These are phyloP conservation scores for Fusarium proliferatum DNA, from an alignment of 2,329 filamentous ascomycete genomes.

Conservation along the genomic window DNA sequence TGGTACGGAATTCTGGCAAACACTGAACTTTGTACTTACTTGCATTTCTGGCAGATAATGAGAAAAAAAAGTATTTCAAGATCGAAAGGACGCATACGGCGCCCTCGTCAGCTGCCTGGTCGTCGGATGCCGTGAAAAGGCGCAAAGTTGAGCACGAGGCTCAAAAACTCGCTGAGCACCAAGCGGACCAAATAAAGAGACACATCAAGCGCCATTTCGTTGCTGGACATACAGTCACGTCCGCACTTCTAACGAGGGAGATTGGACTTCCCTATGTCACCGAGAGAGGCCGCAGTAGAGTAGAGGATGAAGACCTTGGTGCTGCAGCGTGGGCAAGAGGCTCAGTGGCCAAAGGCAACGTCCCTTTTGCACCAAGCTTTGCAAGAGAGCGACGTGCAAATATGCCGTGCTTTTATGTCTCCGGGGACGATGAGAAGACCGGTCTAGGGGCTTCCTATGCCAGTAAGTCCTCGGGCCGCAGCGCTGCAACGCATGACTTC, in stretches of 20 bases:
- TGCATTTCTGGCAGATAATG: constrained; percentile 54
- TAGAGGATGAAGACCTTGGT: constrained; percentile 41
- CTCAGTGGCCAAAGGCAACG: constrained; percentile 53
- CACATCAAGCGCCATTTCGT: constrained; percentile 54
- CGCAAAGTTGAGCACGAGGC: constrained; percentile 60
- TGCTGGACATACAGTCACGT: constrained; percentile 50
- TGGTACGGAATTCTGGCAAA: constrained; percentile 50
- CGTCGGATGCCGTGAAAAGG: constrained; percentile 67
- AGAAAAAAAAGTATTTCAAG: constrained; percentile 75
- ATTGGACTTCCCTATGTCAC: constrained; percentile 25
- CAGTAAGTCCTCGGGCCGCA: constrained; percentile 50
- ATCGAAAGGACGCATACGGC: constrained; percentile 69
- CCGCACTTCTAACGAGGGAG: constrained; percentile 46
- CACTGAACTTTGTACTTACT: background rate
- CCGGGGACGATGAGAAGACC: constrained; percentile 52
- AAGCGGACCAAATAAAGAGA: constrained; percentile 48
- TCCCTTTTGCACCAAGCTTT: constrained; percentile 50
- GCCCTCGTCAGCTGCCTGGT: constrained; percentile 63
- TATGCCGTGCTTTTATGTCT: constrained; percentile 56
- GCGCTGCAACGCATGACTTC: background rate
- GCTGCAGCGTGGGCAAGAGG: constrained; percentile 54
- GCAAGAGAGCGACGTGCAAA: constrained; percentile 46
- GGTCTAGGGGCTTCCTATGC: constrained; percentile 58
- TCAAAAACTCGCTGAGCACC: constrained; percentile 40
- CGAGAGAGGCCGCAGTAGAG: constrained; percentile 36